Conservation (phyloP, 2,329 filamentous ascomycete genomes). For the Neophaeococcomyces mojaviensis region DNA sequence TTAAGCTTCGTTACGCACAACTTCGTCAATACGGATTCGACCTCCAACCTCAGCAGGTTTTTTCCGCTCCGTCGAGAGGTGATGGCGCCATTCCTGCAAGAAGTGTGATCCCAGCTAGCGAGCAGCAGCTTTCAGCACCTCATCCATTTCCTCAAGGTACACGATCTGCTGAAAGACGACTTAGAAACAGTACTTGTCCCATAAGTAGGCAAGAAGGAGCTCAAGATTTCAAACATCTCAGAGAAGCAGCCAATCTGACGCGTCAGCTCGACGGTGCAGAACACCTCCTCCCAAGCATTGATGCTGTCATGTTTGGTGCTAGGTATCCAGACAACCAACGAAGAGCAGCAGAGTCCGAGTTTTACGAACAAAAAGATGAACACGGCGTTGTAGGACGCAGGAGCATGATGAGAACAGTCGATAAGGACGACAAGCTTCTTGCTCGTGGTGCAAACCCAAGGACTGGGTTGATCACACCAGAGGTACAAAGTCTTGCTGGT, state of each 20-base stretch:
- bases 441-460: constrained; percentile 29
- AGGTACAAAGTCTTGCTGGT: constrained; percentile 22
- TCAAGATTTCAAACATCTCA: neutral
- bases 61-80: too few species aligned
- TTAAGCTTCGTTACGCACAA: neutral
- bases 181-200: too few species aligned
- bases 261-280: constrained; percentile 3
- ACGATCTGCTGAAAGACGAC: too few species aligned
- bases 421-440: constrained; percentile 30
- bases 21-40: neutral
- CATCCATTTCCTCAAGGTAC: too few species aligned
- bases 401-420: constrained; percentile 14
- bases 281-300: neutral
- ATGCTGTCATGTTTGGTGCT: neutral
- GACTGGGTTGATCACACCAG: constrained; percentile 33
- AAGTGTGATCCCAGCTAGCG: too few species aligned
- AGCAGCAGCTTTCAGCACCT: too few species aligned
- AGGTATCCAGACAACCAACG: constrained; percentile 2
- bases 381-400: constrained; percentile 4
- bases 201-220: too few species aligned
- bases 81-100: too few species aligned
- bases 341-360: constrained; percentile 3
- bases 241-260: neutral
- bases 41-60: neutral
- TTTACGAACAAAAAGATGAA: constrained; percentile 8